These are phyloP conservation scores for Rhododendron molle DNA, from an alignment of 148 eudicot species.

Conservation along the genomic window DNA sequence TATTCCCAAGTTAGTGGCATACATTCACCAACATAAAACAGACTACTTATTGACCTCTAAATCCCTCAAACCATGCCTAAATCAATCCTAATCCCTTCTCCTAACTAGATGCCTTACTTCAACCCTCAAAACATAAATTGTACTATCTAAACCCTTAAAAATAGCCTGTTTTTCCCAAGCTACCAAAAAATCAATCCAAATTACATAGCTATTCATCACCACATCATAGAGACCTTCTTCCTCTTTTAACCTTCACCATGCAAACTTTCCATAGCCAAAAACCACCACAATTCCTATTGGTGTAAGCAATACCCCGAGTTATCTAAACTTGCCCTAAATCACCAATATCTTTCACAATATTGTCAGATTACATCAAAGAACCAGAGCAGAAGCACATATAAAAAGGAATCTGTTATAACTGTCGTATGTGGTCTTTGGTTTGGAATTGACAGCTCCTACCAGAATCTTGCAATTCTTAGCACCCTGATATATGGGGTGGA, in stretches of 20 bases:
- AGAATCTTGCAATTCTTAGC: background rate
- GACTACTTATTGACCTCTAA: background rate
- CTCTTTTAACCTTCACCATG: background rate
- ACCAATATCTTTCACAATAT: background rate
- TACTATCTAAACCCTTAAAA: background rate
- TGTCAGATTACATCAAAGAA: background rate
- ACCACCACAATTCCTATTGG: background rate
- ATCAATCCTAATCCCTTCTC: slow-evolving; percentile 1
- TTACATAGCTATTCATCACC: background rate
- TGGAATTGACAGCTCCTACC: background rate
- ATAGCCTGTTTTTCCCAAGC: background rate
- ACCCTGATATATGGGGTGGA: background rate
- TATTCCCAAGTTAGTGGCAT: background rate
- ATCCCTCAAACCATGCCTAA: background rate
- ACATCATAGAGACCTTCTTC: background rate
- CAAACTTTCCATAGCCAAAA: background rate
- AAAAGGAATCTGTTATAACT: background rate
- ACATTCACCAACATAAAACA: background rate
- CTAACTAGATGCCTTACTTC: background rate
- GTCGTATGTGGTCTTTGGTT: background rate
- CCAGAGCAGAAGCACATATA: background rate
- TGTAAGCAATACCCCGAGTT: background rate
- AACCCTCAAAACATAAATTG: background rate
- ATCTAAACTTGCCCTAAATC: background rate
- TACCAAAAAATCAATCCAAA: background rate